Base-by-base conservation (phyloP, 768 basidiomycete genomes). In the Boletus reticulatus region DNA sequence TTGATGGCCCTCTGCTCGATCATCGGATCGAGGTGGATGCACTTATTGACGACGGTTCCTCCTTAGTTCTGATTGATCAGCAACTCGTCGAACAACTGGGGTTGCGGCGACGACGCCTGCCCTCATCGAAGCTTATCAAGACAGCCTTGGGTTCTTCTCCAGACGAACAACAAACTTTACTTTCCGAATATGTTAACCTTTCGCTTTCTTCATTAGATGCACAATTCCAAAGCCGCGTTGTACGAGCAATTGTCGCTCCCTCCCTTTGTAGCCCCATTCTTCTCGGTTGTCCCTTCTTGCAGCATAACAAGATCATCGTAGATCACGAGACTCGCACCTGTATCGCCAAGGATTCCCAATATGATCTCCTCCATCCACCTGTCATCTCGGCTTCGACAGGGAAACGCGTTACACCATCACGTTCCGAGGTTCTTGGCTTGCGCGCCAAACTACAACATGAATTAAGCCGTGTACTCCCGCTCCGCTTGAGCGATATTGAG, bases 241-340 rank as follows among this genome's bases (percentile, higher is more conserved):
- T 64, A 29, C 22, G 39, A 6, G 66, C 72, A 0, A n/a, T 75
- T 3, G 34, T 75, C 2, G 57, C 64, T 0, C 64, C 66, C 0
- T 39, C 36, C 1, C 60, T 75, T 2, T 70, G 62, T 34, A 58
- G 50, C 3, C 66, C 67, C 4, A 32, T 78, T 8, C 51, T 78
- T 0, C 61, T 78, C 0, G 73, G 75, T 0, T 48, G 69, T 0
- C 76, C 74, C 0, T 77, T 72, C 29, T 61, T 77, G 1, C 22
- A 41, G 11, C 53, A 57, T 2, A 79, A 79, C 55, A 36, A 65
- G 0, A 72, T 79, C 58, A 55, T 73, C 0, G 56, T 69, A 29
- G 71, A 78, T 47, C 66, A 71, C 22, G 46, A 45, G 0, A 0
- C 34, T 0, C 46, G 43, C 4, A 48, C 56, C 0, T 61, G 58